These are phyloP conservation scores for Lentinula detonsa DNA, from an alignment of 768 basidiomycete genomes.

Conservation along the genomic window DNA sequence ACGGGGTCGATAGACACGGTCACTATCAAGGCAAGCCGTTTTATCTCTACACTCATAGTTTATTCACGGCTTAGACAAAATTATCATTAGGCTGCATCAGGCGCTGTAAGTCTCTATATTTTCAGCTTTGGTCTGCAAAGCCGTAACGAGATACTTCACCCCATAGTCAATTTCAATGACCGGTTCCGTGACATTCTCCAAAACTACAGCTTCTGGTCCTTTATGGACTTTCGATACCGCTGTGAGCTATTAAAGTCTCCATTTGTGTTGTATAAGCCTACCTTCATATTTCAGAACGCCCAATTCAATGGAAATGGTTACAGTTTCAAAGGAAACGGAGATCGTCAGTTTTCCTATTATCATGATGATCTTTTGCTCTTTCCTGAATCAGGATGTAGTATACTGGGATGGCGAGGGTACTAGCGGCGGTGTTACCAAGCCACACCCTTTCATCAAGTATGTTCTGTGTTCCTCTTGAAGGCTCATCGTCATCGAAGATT, in stretches of 20 bases:
- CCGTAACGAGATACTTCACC: no score
- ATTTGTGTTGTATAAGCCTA: no score
- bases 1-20: neutral
- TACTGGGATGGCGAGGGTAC: slow-evolving; percentile 21
- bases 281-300: neutral
- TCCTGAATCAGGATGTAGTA: neutral
- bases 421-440: slow-evolving; percentile 13
- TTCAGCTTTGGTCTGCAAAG: neutral
- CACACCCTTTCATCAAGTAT: slow-evolving; percentile 9
- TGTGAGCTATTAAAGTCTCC: neutral
- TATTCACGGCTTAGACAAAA: no score
- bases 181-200: neutral
- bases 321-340: neutral
- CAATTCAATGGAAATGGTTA: neutral
- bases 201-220: neutral
- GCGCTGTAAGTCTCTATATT: neutral
- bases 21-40: neutral
- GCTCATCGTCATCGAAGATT: no score
- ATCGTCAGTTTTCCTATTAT: neutral
- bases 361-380: neutral
- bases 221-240: neutral
- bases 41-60: neutral
- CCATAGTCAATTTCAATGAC: neutral
- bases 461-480: neutral
- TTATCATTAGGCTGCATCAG: neutral